Conservation (phyloP, 257 asterid genomes). For the Ballota nigra region DNA sequence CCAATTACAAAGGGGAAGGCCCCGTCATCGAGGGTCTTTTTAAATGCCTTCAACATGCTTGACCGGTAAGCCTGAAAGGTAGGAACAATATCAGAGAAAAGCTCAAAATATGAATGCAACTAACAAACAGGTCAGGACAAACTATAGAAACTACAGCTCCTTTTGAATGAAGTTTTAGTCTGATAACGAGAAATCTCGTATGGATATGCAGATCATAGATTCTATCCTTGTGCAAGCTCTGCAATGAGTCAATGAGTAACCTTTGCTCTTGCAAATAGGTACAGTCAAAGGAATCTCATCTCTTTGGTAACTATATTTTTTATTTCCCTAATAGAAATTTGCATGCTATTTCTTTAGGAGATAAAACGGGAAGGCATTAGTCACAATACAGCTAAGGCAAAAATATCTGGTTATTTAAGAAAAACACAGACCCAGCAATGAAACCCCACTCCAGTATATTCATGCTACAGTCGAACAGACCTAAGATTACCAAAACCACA, state of each 20-base stretch:
- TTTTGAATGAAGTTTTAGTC: not conserved
- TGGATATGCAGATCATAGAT: not conserved
- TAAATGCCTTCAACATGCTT: constrained; percentile 98
- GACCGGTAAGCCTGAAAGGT: constrained; percentile 84
- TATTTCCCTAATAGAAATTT: not conserved
- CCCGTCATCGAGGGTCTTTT: constrained; percentile 97
- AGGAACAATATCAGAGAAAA: constrained; percentile 24
- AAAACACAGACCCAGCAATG: not conserved
- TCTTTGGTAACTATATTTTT: not conserved
- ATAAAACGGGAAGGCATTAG: not conserved
- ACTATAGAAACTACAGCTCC: not conserved
- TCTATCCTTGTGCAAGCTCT: constrained; percentile 10
- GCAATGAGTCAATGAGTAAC: not conserved
- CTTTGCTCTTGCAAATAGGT: not conserved
- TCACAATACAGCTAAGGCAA: not conserved
- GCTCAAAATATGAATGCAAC: constrained; percentile 8
- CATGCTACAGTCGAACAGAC: not conserved
- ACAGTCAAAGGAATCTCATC: not conserved
- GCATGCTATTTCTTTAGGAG: not conserved
- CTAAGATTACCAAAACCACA: not conserved
- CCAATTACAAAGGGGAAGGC: constrained; percentile 92
- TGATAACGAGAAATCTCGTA: too few species aligned
- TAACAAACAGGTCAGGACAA: constrained; percentile 3
- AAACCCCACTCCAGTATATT: not conserved
- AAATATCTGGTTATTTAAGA: not conserved